phyloP scores from a whole-genome alignment of 495 filamentous ascomycete species.

The Tuber melanosporum region DNA sequence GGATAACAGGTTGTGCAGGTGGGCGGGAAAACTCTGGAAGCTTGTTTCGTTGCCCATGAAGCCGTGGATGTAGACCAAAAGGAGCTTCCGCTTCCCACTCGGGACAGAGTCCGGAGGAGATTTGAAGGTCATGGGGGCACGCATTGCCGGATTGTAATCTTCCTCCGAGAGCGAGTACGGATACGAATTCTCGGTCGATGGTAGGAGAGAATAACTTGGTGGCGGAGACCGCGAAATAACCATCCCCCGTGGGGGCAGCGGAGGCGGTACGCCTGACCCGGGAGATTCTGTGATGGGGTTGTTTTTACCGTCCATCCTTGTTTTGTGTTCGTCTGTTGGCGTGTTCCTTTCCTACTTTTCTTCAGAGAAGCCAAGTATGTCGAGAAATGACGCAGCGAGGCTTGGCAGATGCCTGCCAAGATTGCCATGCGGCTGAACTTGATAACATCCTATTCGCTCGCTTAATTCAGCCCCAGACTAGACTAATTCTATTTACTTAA shows the following conservation, averaged over 20 bases:
- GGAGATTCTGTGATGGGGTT: not conserved
- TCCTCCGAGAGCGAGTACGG: not conserved
- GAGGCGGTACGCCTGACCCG: not conserved
- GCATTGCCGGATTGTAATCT: not conserved
- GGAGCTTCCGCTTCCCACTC: constrained; percentile 50
- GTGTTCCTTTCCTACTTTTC: not conserved
- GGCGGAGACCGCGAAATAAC: not conserved
- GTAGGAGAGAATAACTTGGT: not conserved
- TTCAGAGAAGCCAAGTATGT: not conserved
- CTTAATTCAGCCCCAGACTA: not conserved
- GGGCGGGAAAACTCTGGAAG: constrained; percentile 79
- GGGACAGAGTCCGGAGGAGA: not conserved
- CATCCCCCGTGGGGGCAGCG: not conserved
- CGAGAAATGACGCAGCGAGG: not conserved
- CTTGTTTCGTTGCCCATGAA: constrained; percentile 88
- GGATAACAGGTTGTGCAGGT: constrained; percentile 75
- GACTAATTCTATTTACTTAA: no score
- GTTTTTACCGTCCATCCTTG: not conserved
- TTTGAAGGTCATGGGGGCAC: not conserved
- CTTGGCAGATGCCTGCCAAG: not conserved
- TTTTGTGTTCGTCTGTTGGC: not conserved
- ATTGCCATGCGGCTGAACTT: not conserved
- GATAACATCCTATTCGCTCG: not conserved
- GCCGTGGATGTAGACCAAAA: constrained; percentile 84
- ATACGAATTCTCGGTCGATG: not conserved